Conservation (phyloP, 2,329 filamentous ascomycete genomes). For the Fusarium sp. region DNA sequence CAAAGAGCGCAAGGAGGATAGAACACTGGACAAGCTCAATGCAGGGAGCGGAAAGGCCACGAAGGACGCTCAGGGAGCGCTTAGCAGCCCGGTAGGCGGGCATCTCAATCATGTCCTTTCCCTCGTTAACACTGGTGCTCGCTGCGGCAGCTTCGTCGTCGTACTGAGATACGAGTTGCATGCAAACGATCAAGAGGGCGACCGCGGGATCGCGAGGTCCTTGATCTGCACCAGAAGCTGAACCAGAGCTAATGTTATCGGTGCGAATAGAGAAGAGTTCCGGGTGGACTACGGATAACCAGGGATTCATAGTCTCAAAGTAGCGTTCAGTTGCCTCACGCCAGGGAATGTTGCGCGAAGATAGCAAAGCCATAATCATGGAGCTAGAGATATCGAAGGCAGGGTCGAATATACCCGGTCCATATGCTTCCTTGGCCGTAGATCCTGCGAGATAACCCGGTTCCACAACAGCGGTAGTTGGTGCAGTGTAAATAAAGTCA, state of each 20-base stretch:
- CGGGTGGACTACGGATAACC: conserved; percentile 58
- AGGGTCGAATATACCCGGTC: conserved; percentile 50
- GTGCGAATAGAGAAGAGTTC: conserved; percentile 54
- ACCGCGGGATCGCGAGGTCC: conserved; percentile 48
- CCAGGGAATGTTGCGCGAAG: conserved; percentile 54
- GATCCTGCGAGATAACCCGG: conserved; percentile 47
- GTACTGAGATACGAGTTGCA: conserved; percentile 58
- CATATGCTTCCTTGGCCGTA: conserved; percentile 43
- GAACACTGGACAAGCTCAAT: conserved; percentile 59
- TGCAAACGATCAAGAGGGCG: conserved; percentile 58
- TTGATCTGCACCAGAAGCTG: conserved; percentile 27
- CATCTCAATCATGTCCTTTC: conserved; percentile 57
- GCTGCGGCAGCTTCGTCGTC: conserved; percentile 54
- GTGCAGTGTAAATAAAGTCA: conserved; percentile 55
- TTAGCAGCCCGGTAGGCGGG: conserved; percentile 57
- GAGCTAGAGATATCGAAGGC: conserved; percentile 53
- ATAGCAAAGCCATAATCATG: conserved; percentile 57
- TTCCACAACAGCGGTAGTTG: conserved; percentile 52
- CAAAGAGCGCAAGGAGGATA: conserved; percentile 58
- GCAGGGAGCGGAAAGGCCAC: conserved; percentile 53
- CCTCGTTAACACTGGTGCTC: conserved; percentile 46
- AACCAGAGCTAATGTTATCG: conserved; percentile 21
- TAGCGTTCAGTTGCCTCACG: conserved; percentile 55
- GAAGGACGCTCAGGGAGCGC: conserved; percentile 54
- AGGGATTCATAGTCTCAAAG: conserved; percentile 58